Conservation (phyloP, 495 filamentous ascomycete genomes). For the Tirmania nivea region DNA sequence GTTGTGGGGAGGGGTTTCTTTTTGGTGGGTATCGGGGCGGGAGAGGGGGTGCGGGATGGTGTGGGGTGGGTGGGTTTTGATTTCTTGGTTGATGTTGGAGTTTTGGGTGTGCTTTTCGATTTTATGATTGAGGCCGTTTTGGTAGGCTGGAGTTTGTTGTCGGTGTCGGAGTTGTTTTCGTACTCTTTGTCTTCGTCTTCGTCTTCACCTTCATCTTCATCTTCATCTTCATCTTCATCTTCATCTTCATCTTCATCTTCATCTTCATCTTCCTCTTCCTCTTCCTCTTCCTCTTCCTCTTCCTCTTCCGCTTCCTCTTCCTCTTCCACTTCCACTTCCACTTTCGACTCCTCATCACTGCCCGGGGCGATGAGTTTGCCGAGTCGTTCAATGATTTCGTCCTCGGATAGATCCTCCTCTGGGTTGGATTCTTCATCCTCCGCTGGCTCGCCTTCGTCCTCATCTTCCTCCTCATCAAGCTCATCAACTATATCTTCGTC, state of each 20-base stretch:
- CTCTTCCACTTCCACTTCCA: too few species aligned
- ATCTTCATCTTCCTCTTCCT: conserved; percentile 12
- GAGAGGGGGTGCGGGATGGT: conserved; percentile 6
- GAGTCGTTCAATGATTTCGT: conserved; percentile 5
- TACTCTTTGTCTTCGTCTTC: conserved; percentile 7
- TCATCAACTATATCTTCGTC: conserved; percentile 1
- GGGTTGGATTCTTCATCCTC: conserved; percentile 5
- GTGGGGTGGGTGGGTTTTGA: too few species aligned
- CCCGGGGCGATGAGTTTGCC: neutral
- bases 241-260: conserved; percentile 22
- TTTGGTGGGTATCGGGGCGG: conserved; percentile 23
- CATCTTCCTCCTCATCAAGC: conserved; percentile 10
- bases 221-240: conserved; percentile 23
- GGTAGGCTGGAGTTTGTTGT: neutral
- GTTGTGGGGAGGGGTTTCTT: conserved; percentile 20
- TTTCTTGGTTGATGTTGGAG: too few species aligned
- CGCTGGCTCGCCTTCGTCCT: too few species aligned
- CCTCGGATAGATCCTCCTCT: neutral
- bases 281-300: conserved; percentile 6
- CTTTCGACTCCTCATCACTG: neutral
- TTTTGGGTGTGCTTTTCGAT: conserved; percentile 13
- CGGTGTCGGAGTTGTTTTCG: neutral
- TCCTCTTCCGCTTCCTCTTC: conserved; percentile 12
- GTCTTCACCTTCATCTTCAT: conserved; percentile 18
- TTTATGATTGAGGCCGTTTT: conserved; percentile 8